A percentile compares a stretch with the other conserved stretches of the same genome.
Evolutionary conservation across 495 filamentous ascomycete genomes (phyloP).

Genomic region (Antarctomyces pellizariae): DNA sequence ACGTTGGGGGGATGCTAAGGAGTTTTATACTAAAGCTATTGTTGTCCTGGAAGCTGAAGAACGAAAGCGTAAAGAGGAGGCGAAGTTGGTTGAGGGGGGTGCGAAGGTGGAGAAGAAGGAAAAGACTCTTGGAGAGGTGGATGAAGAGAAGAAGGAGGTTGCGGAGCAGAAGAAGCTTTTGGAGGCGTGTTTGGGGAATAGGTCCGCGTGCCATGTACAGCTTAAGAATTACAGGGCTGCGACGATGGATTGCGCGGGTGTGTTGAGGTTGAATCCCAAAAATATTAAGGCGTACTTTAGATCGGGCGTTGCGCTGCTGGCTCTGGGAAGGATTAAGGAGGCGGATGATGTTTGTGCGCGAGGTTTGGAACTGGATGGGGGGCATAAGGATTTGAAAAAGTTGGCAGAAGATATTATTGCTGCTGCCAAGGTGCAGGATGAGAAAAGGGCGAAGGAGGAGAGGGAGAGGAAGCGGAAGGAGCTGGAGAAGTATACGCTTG

Average conservation of each 20-base stretch:
- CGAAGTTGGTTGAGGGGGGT: constrained; percentile 4
- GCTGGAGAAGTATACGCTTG: constrained; percentile 33
- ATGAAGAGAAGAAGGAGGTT: constrained; percentile 31
- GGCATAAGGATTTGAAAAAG: constrained; percentile 27
- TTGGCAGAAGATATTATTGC: constrained; percentile 30
- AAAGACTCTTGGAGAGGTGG: constrained; percentile 16
- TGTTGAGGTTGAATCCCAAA: constrained; percentile 46
- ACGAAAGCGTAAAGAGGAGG: constrained; percentile 13
- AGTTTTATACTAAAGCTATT: constrained; percentile 75
- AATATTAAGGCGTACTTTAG: constrained; percentile 86
- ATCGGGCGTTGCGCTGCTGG: constrained; percentile 47
- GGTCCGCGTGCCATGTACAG: constrained; percentile 61
- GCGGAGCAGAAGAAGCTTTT: too few species aligned
- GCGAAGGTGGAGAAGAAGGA: constrained; percentile 12
- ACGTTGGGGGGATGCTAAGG: constrained; percentile 62
- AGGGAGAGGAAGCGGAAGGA: constrained; percentile 26
- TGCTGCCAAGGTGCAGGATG: constrained; percentile 19
- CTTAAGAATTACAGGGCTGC: constrained; percentile 58
- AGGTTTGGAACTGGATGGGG: constrained; percentile 43
- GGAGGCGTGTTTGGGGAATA: constrained; percentile 62
- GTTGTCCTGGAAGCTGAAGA: constrained; percentile 38
- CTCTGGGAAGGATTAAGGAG: constrained; percentile 46
- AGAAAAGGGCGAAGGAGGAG: constrained; percentile 17
- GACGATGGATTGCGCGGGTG: constrained; percentile 58
- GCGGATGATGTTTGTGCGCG: constrained; percentile 50